Percentiles rank a stretch among this genome's conserved stretches.
These are phyloP conservation scores for Saccharomycopsis crataegensis DNA, from an alignment of 1,139 yeast species.

Conservation along the genomic window DNA sequence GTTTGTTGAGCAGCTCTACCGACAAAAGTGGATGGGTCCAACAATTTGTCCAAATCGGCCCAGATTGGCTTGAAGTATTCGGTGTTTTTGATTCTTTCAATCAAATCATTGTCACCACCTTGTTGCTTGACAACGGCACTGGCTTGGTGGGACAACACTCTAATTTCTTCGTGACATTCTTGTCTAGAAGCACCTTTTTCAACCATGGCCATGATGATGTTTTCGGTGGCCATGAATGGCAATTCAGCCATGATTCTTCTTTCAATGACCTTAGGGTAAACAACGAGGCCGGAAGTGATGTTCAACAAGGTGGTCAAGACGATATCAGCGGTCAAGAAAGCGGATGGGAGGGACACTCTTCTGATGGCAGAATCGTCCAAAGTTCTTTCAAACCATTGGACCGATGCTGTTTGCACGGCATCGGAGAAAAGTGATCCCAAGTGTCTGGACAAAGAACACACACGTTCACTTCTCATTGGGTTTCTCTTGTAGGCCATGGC, in stretches of 20 bases:
- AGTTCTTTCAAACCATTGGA: constrained; percentile 99
- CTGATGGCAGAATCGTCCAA: constrained; percentile 97
- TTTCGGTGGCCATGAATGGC: constrained; percentile 99
- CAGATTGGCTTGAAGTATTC: constrained; percentile 87
- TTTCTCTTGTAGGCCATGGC: constrained; percentile 99
- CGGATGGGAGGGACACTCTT: constrained; percentile 94
- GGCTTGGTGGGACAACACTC: constrained; percentile 96
- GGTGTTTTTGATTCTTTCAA: constrained; percentile 76
- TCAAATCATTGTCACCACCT: constrained; percentile 97
- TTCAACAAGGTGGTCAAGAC: constrained; percentile 82
- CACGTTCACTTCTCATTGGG: constrained; percentile 99
- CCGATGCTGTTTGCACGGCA: constrained; percentile 93
- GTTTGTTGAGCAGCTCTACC: constrained; percentile 99
- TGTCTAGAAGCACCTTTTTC: constrained; percentile 97
- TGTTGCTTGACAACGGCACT: constrained; percentile 95
- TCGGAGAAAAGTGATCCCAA: constrained; percentile 86
- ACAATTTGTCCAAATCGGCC: constrained; percentile 66
- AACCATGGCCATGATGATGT: constrained; percentile 99
- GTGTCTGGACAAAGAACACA: constrained; percentile 94
- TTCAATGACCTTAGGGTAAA: constrained; percentile 96
- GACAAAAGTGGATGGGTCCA: constrained; percentile 90
- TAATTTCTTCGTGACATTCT: constrained; percentile 95
- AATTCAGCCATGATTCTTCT: constrained; percentile 91
- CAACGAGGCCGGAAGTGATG: constrained; percentile 92
- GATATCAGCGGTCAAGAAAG: constrained; percentile 93